Conservation (phyloP, 1,284 basidiomycete genomes). For the Austropuccinia psidii region DNA sequence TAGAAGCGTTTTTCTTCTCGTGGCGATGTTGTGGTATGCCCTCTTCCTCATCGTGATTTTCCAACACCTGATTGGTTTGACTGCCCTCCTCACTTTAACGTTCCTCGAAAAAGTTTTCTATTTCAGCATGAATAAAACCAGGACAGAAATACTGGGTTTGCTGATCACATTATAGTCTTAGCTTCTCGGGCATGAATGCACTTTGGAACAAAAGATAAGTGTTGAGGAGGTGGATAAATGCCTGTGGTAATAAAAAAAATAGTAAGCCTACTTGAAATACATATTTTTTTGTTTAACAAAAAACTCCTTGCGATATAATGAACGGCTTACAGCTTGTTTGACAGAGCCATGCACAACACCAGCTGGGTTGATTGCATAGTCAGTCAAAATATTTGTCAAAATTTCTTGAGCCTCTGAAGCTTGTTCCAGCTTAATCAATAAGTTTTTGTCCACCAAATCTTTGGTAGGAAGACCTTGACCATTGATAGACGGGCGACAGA, state of each 20-base stretch:
- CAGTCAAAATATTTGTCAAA: conserved; percentile 1
- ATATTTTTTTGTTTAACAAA: background rate
- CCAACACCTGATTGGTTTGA: too few species aligned
- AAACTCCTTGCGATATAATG: background rate
- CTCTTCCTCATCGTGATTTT: background rate
- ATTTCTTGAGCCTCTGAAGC: background rate
- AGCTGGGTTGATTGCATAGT: background rate
- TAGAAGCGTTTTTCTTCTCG: too few species aligned
- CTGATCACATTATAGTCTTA: conserved; percentile 40
- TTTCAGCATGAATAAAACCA: conserved; percentile 41
- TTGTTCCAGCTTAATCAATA: background rate
- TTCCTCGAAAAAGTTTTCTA: conserved; percentile 39
- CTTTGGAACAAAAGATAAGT: conserved; percentile 28
- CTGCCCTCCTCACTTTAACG: background rate
- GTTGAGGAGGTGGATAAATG: conserved; percentile 35
- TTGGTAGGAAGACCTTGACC: background rate
- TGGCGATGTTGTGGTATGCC: too few species aligned
- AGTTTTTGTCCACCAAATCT: background rate
- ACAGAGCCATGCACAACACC: background rate
- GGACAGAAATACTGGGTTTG: conserved; percentile 43
- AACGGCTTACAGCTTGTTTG: conserved; percentile 14
- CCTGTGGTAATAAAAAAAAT: too few species aligned
- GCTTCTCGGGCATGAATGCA: conserved; percentile 18
- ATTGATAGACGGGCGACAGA: background rate
- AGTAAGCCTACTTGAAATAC: too few species aligned